phyloP scores from a whole-genome alignment of 2,329 filamentous ascomycete species.

The Ophiostoma sp. region DNA sequence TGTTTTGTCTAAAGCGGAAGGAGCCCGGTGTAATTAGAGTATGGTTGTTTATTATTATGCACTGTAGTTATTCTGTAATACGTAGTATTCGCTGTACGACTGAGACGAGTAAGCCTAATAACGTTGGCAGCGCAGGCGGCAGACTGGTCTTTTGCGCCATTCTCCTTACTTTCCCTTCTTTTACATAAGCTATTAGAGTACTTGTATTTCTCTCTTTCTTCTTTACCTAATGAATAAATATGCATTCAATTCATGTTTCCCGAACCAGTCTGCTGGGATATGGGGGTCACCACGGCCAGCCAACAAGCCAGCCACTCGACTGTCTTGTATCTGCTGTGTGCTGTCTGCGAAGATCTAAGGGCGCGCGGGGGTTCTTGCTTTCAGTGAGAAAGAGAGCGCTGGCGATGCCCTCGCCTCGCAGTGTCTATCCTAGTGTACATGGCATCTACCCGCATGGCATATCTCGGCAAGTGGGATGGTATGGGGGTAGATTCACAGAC shows the following conservation, averaged over 20 bases:
- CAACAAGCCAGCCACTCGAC: background rate
- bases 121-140: no score
- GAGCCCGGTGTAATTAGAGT: background rate
- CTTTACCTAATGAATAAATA: no score
- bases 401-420: background rate
- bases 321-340: no score
- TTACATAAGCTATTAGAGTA: background rate
- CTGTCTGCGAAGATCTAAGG: background rate
- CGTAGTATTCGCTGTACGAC: background rate
- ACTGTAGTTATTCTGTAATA: no score
- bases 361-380: background rate
- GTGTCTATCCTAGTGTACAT: background rate
- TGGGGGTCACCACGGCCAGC: background rate
- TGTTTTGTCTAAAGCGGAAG: background rate
- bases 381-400: background rate
- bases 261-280: conserved; percentile 12
- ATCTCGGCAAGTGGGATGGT: conserved; percentile 9
- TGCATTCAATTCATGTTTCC: background rate
- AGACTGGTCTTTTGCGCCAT: background rate
- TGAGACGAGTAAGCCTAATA: no score
- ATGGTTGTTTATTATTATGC: no score
- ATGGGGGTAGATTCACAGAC: conserved; percentile 2
- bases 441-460: background rate
- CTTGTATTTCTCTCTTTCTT: background rate
- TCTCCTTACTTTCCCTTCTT: background rate